These are phyloP conservation scores for Taphrina communis DNA, from an alignment of 1,139 yeast species.

Conservation along the genomic window DNA sequence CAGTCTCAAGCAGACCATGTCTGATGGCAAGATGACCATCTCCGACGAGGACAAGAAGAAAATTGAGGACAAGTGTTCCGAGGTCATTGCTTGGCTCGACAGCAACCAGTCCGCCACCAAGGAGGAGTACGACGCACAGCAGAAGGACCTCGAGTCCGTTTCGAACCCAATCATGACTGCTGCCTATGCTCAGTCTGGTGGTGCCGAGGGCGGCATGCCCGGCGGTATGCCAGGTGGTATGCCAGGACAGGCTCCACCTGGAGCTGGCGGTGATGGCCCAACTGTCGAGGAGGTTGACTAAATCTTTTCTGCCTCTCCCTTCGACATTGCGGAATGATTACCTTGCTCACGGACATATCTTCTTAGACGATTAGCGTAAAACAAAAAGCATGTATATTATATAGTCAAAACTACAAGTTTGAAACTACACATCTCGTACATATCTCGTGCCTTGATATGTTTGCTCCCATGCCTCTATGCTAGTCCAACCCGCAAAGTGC, in stretches of 20 bases:
- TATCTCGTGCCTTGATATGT: too few species aligned
- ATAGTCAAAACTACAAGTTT: constrained; percentile 1
- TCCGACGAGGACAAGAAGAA: constrained; percentile 73
- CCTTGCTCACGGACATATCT: background rate
- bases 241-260: constrained; percentile 54
- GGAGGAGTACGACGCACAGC: constrained; percentile 86
- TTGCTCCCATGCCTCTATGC: too few species aligned
- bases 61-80: constrained; percentile 83
- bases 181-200: constrained; percentile 69
- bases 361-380: constrained; percentile 16
- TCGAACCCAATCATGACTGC: constrained; percentile 94
- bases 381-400: constrained; percentile 21
- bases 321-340: background rate
- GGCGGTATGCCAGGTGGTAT: constrained; percentile 71
- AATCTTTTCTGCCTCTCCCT: constrained; percentile 41
- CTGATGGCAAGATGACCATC: constrained; percentile 76
- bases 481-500: too few species aligned
- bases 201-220: constrained; percentile 66
- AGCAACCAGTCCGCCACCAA: constrained; percentile 83
- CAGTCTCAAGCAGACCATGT: constrained; percentile 81
- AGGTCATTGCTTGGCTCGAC: constrained; percentile 87
- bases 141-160: constrained; percentile 90
- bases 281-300: constrained; percentile 95
- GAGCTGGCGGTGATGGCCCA: constrained; percentile 64
- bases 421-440: background rate